Conservation (phyloP, 805 yeast species). For the Saccharomyces paradoxus region DNA sequence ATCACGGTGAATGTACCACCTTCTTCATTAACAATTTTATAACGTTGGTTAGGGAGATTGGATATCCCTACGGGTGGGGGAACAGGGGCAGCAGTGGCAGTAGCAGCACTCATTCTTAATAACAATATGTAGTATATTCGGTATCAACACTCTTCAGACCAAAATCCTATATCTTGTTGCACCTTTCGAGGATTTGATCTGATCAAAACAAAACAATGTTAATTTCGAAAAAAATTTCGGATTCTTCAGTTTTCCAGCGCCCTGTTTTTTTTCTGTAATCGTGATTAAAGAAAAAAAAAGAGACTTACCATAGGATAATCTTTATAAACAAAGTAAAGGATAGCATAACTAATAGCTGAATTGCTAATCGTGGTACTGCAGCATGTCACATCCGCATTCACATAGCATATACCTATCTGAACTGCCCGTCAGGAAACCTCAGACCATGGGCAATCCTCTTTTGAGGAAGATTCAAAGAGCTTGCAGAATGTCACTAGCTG, state of each 20-base stretch:
- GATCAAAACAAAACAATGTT: neutral
- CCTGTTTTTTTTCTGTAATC: neutral
- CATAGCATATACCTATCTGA: constrained; percentile 21
- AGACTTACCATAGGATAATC: neutral
- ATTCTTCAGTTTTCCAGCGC: neutral
- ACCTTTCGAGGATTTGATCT: neutral
- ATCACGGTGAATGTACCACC: constrained; percentile 73
- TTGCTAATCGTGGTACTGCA: neutral
- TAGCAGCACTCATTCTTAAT: constrained; percentile 1
- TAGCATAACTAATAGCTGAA: neutral
- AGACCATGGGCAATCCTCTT: constrained; percentile 24
- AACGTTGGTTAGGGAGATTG: constrained; percentile 68
- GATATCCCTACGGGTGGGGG: constrained; percentile 53
- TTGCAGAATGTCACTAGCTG: constrained; percentile 65
- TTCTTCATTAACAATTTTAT: constrained; percentile 63
- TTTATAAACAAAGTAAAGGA: neutral
- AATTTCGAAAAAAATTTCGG: neutral
- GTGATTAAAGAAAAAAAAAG: neutral
- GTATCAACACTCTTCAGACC: neutral
- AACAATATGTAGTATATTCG: neutral
- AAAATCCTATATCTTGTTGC: neutral
- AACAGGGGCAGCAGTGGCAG: constrained; percentile 6
- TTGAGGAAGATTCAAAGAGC: constrained; percentile 54
- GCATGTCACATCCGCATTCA: neutral
- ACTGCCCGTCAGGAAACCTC: constrained; percentile 21